Percentiles rank a stretch among this genome's conserved stretches.
phyloP scores from a whole-genome alignment of 345 rosid genomes.

The Bruguiera sexangula region DNA sequence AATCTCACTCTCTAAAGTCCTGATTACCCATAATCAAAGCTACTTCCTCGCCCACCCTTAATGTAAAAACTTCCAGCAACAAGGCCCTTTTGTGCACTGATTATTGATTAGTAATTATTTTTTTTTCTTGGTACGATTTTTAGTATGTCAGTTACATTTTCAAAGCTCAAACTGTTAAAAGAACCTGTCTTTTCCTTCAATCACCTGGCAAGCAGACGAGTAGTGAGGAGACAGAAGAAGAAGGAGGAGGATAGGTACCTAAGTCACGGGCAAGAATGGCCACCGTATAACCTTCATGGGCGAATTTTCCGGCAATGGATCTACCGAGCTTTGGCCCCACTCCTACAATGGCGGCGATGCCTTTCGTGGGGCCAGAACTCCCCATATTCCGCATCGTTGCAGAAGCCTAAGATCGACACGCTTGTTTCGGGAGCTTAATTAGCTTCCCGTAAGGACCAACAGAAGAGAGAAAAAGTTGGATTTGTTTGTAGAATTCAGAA shows the following conservation, averaged over 20 bases:
- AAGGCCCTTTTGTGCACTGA: no score
- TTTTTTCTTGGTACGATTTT: no score
- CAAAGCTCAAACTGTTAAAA: no score
- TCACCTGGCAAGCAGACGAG: background rate
- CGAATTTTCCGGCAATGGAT: constrained; percentile 81
- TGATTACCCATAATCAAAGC: no score
- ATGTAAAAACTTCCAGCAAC: no score
- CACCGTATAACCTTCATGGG: constrained; percentile 94
- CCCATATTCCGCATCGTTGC: background rate
- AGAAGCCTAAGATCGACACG: background rate
- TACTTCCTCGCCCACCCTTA: no score
- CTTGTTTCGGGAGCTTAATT: background rate
- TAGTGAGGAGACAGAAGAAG: background rate
- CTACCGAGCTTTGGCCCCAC: constrained; percentile 94
- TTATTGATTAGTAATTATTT: no score
- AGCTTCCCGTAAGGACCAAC: background rate
- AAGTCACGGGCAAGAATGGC: constrained; percentile 96
- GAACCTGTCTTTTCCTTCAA: background rate
- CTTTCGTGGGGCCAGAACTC: background rate
- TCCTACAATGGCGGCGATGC: constrained; percentile 89
- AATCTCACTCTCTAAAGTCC: no score
- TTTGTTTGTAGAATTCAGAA: background rate
- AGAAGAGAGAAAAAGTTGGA: background rate
- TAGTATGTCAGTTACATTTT: no score
- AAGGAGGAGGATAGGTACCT: constrained; percentile 31